phyloP scores from a whole-genome alignment of 2,329 filamentous ascomycete species.

The Xylariaceae sp. region DNA sequence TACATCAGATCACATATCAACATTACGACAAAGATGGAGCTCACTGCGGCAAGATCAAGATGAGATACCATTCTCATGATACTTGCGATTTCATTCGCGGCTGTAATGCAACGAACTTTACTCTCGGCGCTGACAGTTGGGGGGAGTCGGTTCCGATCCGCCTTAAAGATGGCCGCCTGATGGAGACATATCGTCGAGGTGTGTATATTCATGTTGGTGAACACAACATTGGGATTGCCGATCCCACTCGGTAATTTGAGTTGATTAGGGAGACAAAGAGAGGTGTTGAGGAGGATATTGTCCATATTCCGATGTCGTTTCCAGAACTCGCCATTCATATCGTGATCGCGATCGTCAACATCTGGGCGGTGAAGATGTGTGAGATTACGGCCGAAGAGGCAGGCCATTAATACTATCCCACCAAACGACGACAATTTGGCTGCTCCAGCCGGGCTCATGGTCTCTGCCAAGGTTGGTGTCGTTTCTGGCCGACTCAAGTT shows the following conservation, averaged over 20 bases:
- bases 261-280: constrained; percentile 75
- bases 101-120: constrained; percentile 88
- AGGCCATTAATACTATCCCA: constrained; percentile 80
- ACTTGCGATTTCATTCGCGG: constrained; percentile 87
- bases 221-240: constrained; percentile 79
- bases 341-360: constrained; percentile 74
- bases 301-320: constrained; percentile 87
- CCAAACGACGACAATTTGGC: constrained; percentile 74
- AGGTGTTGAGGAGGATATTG: constrained; percentile 83
- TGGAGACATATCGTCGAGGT: constrained; percentile 97
- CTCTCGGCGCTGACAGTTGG: constrained; percentile 79
- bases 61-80: constrained; percentile 96
- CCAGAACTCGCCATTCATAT: constrained; percentile 94
- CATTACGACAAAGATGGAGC: constrained; percentile 32
- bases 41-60: constrained; percentile 76
- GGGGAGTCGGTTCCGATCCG: constrained; percentile 81
- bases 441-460: constrained; percentile 69
- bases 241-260: constrained; percentile 77
- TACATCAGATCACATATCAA: constrained; percentile 12
- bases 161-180: constrained; percentile 96
- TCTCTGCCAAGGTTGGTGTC: constrained; percentile 67
- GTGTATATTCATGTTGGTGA: constrained; percentile 95
- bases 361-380: constrained; percentile 87
- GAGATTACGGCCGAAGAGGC: constrained; percentile 85
- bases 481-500: constrained; percentile 73